These are phyloP conservation scores for Pseudonectria foliicola DNA, from an alignment of 2,329 filamentous ascomycete species.

Conservation along the genomic window DNA sequence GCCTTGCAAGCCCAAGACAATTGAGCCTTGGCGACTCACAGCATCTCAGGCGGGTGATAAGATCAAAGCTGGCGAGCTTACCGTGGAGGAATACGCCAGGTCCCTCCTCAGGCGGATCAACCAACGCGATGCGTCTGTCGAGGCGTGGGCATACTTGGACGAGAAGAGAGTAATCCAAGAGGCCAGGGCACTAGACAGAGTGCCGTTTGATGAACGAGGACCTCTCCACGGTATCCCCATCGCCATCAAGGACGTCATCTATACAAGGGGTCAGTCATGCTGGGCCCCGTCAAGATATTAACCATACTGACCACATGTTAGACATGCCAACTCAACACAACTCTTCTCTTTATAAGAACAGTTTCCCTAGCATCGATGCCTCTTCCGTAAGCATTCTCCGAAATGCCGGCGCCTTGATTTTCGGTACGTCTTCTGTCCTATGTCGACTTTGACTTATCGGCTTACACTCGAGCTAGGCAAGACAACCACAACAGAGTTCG, in stretches of 20 bases:
- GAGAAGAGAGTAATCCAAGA: constrained; percentile 37
- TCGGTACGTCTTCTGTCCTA: constrained; percentile 24
- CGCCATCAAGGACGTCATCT: constrained; percentile 54
- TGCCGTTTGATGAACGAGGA: constrained; percentile 40
- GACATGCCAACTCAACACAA: constrained; percentile 52
- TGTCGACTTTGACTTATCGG: not conserved
- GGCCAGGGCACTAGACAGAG: constrained; percentile 41
- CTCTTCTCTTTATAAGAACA: constrained; percentile 45
- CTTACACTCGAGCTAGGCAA: constrained; percentile 7
- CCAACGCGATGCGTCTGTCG: constrained; percentile 35
- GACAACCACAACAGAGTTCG: constrained; percentile 56
- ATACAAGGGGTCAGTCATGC: constrained; percentile 46
- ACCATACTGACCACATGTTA: constrained; percentile 7
- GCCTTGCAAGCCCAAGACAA: not conserved
- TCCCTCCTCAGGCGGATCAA: constrained; percentile 40
- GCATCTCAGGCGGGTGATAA: constrained; percentile 34
- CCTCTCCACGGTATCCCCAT: constrained; percentile 51
- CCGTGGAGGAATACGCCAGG: constrained; percentile 42
- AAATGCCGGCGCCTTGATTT: constrained; percentile 46
- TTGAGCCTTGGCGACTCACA: constrained; percentile 21
- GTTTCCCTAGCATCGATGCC: constrained; percentile 43
- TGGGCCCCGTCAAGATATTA: too few relatives aligned
- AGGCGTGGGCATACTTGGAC: constrained; percentile 44
- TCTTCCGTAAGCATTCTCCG: constrained; percentile 42
- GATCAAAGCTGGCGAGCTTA: constrained; percentile 34